A percentile compares a stretch with the other conserved stretches of the same genome.
Evolutionary conservation across 495 filamentous ascomycete genomes (phyloP).

Genomic region (Mycothermus thermophilus): DNA sequence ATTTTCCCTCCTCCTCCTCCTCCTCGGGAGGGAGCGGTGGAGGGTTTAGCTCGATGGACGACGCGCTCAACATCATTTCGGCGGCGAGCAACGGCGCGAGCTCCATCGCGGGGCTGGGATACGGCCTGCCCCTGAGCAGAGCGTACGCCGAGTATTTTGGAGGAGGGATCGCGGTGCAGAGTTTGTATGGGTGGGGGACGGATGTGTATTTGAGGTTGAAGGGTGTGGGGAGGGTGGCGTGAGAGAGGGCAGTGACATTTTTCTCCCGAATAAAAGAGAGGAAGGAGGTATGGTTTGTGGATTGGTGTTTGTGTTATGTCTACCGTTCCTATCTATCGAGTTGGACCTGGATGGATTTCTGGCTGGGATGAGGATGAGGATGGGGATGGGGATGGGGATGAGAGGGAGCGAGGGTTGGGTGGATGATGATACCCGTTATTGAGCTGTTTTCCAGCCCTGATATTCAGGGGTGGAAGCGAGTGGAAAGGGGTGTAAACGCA

Average conservation of each 20-base stretch:
- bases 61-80: constrained; percentile 61
- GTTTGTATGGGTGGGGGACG: constrained; percentile 83
- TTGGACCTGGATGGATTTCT: no score
- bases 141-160: constrained; percentile 98
- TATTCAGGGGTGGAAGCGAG: no score
- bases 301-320: no score
- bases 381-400: no score
- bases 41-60: constrained; percentile 27
- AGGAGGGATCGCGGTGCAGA: constrained; percentile 88
- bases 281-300: no score
- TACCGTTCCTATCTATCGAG: no score
- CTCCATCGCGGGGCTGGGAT: constrained; percentile 83
- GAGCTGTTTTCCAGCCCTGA: no score
- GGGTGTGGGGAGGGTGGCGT: constrained; percentile 60
- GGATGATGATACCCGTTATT: no score
- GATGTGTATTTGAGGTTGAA: constrained; percentile 54
- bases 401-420: no score
- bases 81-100: constrained; percentile 49
- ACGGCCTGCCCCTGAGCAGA: constrained; percentile 79
- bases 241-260: constrained; percentile 4
- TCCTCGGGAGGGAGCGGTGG: neutral
- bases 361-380: no score
- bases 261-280: no score
- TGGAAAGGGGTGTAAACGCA: no score
- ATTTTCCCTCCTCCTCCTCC: neutral